These are phyloP conservation scores for Termitomyces sp. DNA, from an alignment of 768 basidiomycete genomes.

Conservation along the genomic window DNA sequence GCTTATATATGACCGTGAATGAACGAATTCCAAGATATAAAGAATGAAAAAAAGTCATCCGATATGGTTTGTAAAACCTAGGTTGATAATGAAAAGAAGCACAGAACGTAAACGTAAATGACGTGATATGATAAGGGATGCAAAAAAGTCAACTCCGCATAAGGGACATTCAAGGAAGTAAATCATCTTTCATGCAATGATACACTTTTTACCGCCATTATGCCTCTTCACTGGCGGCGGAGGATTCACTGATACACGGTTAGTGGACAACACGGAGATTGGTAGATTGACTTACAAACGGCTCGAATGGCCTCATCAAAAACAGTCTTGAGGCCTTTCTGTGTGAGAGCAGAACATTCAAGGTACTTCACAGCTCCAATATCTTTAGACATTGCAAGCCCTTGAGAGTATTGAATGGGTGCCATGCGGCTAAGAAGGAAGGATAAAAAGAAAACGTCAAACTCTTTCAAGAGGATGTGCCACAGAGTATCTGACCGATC, in stretches of 20 bases:
- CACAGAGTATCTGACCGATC: constrained; percentile 57
- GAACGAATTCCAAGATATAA: constrained; percentile 13
- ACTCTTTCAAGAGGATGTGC: not conserved
- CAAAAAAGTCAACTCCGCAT: constrained; percentile 20
- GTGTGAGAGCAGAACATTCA: constrained; percentile 94
- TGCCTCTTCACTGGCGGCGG: constrained; percentile 53
- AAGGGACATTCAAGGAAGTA: constrained; percentile 12
- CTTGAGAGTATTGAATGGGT: constrained; percentile 90
- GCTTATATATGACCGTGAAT: constrained; percentile 1
- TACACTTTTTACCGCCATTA: constrained; percentile 46
- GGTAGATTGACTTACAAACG: constrained; percentile 61
- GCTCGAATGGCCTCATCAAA: constrained; percentile 99
- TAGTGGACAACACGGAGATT: not conserved
- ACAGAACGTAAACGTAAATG: constrained; percentile 74
- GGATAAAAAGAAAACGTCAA: not conserved
- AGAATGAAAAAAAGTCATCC: constrained; percentile 13
- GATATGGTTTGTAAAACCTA: constrained; percentile 9
- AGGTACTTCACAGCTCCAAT: constrained; percentile 95
- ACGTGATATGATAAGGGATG: constrained; percentile 43
- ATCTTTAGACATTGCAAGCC: constrained; percentile 86
- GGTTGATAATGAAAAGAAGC: constrained; percentile 22
- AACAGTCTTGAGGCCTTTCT: constrained; percentile 98
- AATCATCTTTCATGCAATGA: constrained; percentile 57
- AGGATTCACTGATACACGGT: constrained; percentile 59
- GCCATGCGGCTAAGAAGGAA: constrained; percentile 69